Base-by-base conservation (phyloP, 495 filamentous ascomycete genomes). In the Penicillium canescens region DNA sequence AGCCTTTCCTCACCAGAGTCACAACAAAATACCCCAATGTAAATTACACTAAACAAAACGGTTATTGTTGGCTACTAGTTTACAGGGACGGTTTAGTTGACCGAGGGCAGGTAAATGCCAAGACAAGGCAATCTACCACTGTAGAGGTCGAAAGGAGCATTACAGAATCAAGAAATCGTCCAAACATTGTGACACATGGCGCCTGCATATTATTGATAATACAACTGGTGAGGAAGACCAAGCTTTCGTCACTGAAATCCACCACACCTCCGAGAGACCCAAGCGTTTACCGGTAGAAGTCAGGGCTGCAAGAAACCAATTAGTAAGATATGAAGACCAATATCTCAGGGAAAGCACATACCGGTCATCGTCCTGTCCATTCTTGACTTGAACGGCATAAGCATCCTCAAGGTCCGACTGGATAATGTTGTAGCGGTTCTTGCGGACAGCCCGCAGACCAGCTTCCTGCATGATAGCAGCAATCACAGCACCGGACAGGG, bases 381-480 rank as follows among this genome's bases (percentile, higher is more conserved):
- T 88, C 81, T 96, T 97, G 55, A 98, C 94, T 69, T 98, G 94
- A 63, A 87, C 90, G 11, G 88, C 85, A 66, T 98, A 98, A 6
- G 95, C 92, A 72, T 97, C 92, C 69, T 98, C 94, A 44, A 98
- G 77, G 68, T 98, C 94, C 39, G 79, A 82, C 75, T 98, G 95
- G 62, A 98, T 96, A 68, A 98, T 98, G 66, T 98, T 97, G 73
- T 98, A 98, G 57, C 94, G 78, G 70, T 98, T 98, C 83, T 98
- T 98, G 63, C 94, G 82, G 45, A 98, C 95, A 38, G 94, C 94
- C 50, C 94, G 83, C 54, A 98, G 78, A 55, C 94, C 94, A 35
- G 94, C 95, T 73, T 98, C 94, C 72, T 98, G 94, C 94, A 98
- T 98, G 69, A 98, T 95, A 23, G 94, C 94, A 16, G 94, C 94